These are phyloP conservation scores for Tulasnella sp. DNA, from an alignment of 768 basidiomycete genomes.

Conservation along the genomic window DNA sequence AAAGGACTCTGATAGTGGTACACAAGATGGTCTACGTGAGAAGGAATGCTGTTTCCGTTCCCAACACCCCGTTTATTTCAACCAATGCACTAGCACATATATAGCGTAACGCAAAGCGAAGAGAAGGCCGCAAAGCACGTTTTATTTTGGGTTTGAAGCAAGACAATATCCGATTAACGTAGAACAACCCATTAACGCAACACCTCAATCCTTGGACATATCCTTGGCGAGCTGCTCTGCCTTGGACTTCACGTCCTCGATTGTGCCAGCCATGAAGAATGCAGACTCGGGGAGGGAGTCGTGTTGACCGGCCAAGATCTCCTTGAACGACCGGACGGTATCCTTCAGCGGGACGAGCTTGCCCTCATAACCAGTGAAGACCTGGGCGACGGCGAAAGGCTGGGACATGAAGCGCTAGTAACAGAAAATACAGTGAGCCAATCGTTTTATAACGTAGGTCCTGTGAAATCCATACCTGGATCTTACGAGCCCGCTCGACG, in stretches of 20 bases:
- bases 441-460: background rate
- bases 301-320: slow-evolving; percentile 84
- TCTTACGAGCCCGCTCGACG: slow-evolving; percentile 52
- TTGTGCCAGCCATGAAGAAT: slow-evolving; percentile 98
- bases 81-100: too few relatives aligned
- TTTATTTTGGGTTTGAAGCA: too few relatives aligned
- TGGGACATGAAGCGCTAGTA: slow-evolving; percentile 98
- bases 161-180: too few relatives aligned
- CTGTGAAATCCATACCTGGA: slow-evolving; percentile 35
- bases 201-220: slow-evolving; percentile 36
- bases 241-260: slow-evolving; percentile 94
- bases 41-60: too few relatives aligned
- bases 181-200: too few relatives aligned
- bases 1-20: too few relatives aligned
- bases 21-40: too few relatives aligned
- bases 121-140: too few relatives aligned
- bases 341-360: slow-evolving; percentile 95
- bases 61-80: too few relatives aligned
- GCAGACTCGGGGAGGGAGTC: slow-evolving; percentile 90
- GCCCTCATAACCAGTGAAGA: slow-evolving; percentile 99
- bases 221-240: slow-evolving; percentile 97
- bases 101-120: too few relatives aligned
- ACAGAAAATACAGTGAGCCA: background rate
- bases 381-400: slow-evolving; percentile 99
- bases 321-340: slow-evolving; percentile 93